These are phyloP conservation scores for Phlebiopsis gigantea DNA, from an alignment of 768 basidiomycete species.

Conservation along the genomic window DNA sequence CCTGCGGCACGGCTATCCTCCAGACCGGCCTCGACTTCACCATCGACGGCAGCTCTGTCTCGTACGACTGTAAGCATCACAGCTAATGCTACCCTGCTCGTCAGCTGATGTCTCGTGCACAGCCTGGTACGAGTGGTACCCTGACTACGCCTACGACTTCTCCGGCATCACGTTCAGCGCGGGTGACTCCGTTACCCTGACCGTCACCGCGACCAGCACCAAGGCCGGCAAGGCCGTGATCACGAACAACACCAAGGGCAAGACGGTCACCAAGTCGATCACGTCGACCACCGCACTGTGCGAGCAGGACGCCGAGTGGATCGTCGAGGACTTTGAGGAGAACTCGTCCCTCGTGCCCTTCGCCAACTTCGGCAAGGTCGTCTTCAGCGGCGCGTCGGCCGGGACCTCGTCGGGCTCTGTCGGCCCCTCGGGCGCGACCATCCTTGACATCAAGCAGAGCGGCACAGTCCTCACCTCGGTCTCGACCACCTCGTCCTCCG, in stretches of 20 bases:
- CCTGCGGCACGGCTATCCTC: slow-evolving; percentile 30
- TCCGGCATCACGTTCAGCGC: slow-evolving; percentile 24
- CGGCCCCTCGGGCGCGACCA: slow-evolving; percentile 26
- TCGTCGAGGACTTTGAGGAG: slow-evolving; percentile 7
- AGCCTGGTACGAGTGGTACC: slow-evolving; percentile 33
- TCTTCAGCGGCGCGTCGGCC: slow-evolving; percentile 30
- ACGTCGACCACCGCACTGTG: slow-evolving; percentile 26
- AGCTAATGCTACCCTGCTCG: neutral
- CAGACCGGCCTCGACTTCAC: slow-evolving; percentile 34
- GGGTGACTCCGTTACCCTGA: slow-evolving; percentile 26
- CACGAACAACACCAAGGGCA: slow-evolving; percentile 21
- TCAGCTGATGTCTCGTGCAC: neutral
- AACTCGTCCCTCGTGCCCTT: slow-evolving; percentile 28
- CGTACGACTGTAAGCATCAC: slow-evolving; percentile 25
- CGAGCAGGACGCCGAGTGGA: slow-evolving; percentile 23
- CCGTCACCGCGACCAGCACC: slow-evolving; percentile 25
- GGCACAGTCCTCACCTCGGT: slow-evolving; percentile 26
- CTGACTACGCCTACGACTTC: slow-evolving; percentile 29
- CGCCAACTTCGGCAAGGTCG: slow-evolving; percentile 34
- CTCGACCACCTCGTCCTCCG: slow-evolving; percentile 17
- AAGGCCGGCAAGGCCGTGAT: slow-evolving; percentile 17
- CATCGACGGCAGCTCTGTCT: slow-evolving; percentile 17
- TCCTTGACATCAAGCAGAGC: slow-evolving; percentile 34
- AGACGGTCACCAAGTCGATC: slow-evolving; percentile 26
- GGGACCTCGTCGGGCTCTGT: slow-evolving; percentile 21